These are phyloP conservation scores for Saccharomyces eubayanus DNA, from an alignment of 805 yeast genomes.

Conservation along the genomic window DNA sequence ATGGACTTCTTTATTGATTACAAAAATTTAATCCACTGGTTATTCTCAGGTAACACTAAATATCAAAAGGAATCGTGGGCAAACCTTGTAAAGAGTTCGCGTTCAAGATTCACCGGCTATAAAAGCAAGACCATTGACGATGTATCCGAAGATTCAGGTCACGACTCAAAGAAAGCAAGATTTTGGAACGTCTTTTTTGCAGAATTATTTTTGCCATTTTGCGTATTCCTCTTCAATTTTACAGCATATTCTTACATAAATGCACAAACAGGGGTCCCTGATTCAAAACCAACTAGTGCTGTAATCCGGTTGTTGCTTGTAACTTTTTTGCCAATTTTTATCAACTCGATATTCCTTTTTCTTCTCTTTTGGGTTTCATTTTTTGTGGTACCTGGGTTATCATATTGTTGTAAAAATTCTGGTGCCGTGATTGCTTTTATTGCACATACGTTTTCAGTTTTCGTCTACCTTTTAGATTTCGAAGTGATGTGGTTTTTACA, in stretches of 20 bases:
- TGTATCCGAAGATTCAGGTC: conserved; percentile 52
- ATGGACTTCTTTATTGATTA: conserved; percentile 66
- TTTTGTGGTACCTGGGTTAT: conserved; percentile 41
- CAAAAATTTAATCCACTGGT: conserved; percentile 58
- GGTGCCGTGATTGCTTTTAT: conserved; percentile 48
- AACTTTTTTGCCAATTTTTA: conserved; percentile 40
- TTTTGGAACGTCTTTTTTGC: conserved; percentile 70
- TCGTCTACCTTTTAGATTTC: conserved; percentile 47
- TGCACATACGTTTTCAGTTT: conserved; percentile 46
- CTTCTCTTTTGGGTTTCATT: conserved; percentile 38
- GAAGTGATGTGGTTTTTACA: conserved; percentile 62
- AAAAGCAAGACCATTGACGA: conserved; percentile 65
- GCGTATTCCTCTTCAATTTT: conserved; percentile 60
- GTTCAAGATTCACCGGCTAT: conserved; percentile 89
- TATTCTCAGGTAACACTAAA: conserved; percentile 66
- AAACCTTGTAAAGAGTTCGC: conserved; percentile 58
- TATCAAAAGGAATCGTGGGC: conserved; percentile 74
- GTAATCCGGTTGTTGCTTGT: conserved; percentile 52
- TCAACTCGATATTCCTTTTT: conserved; percentile 29
- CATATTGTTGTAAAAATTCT: conserved; percentile 35
- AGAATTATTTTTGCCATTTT: conserved; percentile 66
- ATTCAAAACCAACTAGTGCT: conserved; percentile 46
- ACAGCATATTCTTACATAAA: conserved; percentile 74
- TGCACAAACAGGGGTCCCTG: conserved; percentile 72
- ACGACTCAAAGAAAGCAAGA: conserved; percentile 67